Conservation (phyloP, 805 yeast species). For the Myxozyma sirexii region DNA sequence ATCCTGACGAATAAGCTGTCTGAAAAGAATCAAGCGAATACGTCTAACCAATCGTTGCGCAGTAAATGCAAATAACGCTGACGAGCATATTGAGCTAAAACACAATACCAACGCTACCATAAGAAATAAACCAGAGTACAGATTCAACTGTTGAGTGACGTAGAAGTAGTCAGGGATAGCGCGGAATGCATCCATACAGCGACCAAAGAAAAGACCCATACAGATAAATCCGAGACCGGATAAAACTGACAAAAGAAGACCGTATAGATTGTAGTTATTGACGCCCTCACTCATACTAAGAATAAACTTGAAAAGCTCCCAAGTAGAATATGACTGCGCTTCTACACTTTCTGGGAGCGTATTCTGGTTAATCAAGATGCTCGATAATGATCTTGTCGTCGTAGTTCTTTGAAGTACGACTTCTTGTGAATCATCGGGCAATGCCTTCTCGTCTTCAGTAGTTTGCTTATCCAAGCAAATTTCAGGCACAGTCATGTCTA, state of each 20-base stretch:
- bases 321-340: background rate
- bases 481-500: too few species aligned
- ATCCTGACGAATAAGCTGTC: constrained; percentile 45
- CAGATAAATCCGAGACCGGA: constrained; percentile 19
- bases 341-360: background rate
- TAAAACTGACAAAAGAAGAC: constrained; percentile 28
- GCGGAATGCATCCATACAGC: constrained; percentile 19
- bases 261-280: constrained; percentile 2
- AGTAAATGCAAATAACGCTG: constrained; percentile 30
- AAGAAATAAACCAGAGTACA: constrained; percentile 23
- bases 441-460: background rate
- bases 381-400: constrained; percentile 7
- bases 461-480: too few species aligned
- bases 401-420: background rate
- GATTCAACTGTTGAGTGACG: constrained; percentile 11
- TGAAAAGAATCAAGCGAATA: constrained; percentile 42
- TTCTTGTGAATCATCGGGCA: constrained; percentile 4
- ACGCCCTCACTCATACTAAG: background rate
- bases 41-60: constrained; percentile 42
- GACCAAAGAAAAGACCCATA: constrained; percentile 22
- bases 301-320: constrained; percentile 7
- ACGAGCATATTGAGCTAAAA: background rate
- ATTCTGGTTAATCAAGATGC: background rate
- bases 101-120: constrained; percentile 16
- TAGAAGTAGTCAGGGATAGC: constrained; percentile 12